These are phyloP conservation scores for Musa schizocarpa DNA, from an alignment of 176 grass and related monocot genomes.

Conservation along the genomic window DNA sequence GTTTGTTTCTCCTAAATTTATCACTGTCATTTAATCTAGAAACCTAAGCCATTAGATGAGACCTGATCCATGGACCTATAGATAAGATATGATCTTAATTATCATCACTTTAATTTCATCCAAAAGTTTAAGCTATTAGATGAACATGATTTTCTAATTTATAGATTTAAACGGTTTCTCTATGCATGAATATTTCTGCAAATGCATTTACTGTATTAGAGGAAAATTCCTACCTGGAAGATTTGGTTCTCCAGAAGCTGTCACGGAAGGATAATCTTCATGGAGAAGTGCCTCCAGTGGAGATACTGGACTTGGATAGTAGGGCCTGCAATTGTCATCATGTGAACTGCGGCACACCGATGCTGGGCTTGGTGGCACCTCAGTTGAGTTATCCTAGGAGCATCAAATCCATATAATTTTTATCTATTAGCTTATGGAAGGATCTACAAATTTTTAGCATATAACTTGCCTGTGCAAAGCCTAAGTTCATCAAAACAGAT, in stretches of 20 bases:
- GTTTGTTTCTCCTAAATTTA: background rate
- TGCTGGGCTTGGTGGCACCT: constrained; percentile 90
- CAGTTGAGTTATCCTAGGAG: constrained; percentile 85
- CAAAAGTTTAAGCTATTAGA: background rate
- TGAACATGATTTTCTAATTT: background rate
- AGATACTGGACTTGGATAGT: constrained; percentile 76
- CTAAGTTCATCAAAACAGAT: constrained; percentile 53
- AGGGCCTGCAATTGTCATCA: constrained; percentile 64
- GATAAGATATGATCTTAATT: too few species aligned
- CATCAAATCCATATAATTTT: constrained; percentile 13
- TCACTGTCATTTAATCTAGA: too few species aligned
- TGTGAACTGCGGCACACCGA: constrained; percentile 74
- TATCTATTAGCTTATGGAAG: constrained; percentile 3
- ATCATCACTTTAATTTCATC: too few species aligned
- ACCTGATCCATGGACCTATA: too few species aligned
- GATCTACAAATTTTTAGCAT: background rate
- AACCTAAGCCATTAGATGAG: too few species aligned
- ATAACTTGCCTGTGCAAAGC: constrained; percentile 56
- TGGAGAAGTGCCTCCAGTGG: background rate
- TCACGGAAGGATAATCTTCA: constrained; percentile 34
- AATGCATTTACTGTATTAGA: constrained; percentile 2
- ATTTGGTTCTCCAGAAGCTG: constrained; percentile 31
- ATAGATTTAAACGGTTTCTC: background rate
- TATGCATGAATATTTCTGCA: too few species aligned
- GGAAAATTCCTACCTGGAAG: constrained; percentile 32